Evolutionary conservation across 768 basidiomycete genomes (phyloP), one percentile per base, ranked within the genome.

Genomic region (Leccinum barrowsii): DNA sequence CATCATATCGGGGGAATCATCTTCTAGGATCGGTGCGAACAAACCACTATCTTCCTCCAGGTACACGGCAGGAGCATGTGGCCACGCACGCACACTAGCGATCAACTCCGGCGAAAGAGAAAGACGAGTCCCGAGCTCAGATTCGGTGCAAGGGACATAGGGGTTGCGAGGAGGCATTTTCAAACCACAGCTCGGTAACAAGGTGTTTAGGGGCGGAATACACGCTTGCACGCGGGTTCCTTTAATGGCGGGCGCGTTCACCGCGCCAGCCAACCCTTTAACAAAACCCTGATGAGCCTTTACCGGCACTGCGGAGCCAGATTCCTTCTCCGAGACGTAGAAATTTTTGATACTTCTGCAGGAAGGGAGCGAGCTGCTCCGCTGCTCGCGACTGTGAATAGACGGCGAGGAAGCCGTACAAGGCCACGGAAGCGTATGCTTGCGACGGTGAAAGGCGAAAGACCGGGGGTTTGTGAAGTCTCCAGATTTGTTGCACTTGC

Each of bases 181-280:
- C 15, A 50, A 50, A 59, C 28, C 49, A 52, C 56, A 37, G 48
- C 52, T 53, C 35, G 57, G 46, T 3, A 44, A 28, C 30, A 73
- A 67, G 35, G 70, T 67, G 24, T 63, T 78, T 64, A 74, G 75
- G 89, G 89, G 89, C 87, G 88, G 87, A 85, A 85, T 81, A 79
- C 86, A 85, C 85, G 86, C 85, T 82, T 90, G 80, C 82, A 86
- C 87, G 85, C 77, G 86, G 74, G 81, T 70, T 84, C 89, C 89
- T 89, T 90, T 90, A 88, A 88, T 89, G 77, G 84, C 86, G 69
- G 81, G 72, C 77, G 86, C 86, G 89, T 88, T 83, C 72, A 72
- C 85, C 86, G 88, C 85, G 77, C 74, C 77, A 73, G 82, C 78
- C 83, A 90, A 90, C 88, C 87, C 88, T 74, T 72, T 74, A 59